Evolutionary conservation across 2,329 filamentous ascomycete species (phyloP), one percentile per base, ranked within the genome.

Genomic region (Mycogone perniciosa): DNA sequence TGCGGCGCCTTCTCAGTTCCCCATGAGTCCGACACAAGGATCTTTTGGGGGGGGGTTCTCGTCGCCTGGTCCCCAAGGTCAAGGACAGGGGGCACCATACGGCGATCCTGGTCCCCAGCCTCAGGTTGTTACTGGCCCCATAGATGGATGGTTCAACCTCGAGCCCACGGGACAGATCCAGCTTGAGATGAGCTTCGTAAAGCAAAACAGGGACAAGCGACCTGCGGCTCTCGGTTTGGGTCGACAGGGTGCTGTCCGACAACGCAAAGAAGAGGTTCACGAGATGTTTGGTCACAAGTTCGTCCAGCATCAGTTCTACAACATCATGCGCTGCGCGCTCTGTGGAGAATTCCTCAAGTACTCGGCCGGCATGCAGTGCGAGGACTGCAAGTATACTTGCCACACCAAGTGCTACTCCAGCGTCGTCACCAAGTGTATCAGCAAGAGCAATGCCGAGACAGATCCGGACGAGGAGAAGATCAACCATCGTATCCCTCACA

Each of bases 281-380:
- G 93, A 99, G 73, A 96, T 96, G 77, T 96, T 96, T 67, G 93
- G 93, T 44, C 93, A 99, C 84, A 99, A 97, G 73, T 99, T 99
- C 65, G 86, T 97, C 50, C 88, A 93, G 64, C 91, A 96, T 68
- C 93, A 96, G 69, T 99, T 99, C 71, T 99, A 97, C 84, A 99
- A 97, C 78, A 96, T 99, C 65, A 99, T 99, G 93, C 92, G 93
- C 56, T 99, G 93, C 71, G 93, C 93, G 10, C 83, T 97, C 34
- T 99, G 93, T 67, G 93, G 91, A 54, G 93, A 99, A 60, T 97
- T 99, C 65, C 85, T 99, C 72, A 99, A 97, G 67, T 97, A 97
- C 67, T 95, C 92, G 44, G 89, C 93, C 26, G 93, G 93, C 55
- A 99, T 99, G 92, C 93, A 99, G 73, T 99, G 93, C 70, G 88